Evolutionary conservation across 2,329 filamentous ascomycete species (phyloP).

Genomic region (Cladosporium colombiae): DNA sequence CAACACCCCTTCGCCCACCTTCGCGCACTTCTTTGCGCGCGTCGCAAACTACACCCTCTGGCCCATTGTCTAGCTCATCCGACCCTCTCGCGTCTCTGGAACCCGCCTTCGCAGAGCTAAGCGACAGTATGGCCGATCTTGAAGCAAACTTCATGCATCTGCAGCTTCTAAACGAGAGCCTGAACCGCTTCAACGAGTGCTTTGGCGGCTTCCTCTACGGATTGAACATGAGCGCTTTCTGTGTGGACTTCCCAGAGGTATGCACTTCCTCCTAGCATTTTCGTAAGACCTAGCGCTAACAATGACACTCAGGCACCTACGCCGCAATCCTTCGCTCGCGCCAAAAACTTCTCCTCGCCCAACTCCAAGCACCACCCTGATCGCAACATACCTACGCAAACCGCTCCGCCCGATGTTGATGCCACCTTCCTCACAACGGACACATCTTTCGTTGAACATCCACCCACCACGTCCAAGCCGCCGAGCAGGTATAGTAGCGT

Average conservation of each 20-base stretch:
- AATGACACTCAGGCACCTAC: constrained; percentile 67
- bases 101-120: constrained; percentile 87
- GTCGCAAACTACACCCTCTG: constrained; percentile 54
- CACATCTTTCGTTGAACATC: constrained; percentile 87
- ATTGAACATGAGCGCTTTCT: constrained; percentile 98
- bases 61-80: constrained; percentile 32
- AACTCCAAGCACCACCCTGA: not conserved
- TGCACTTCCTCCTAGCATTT: constrained; percentile 15
- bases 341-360: constrained; percentile 12
- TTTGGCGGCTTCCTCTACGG: constrained; percentile 96
- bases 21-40: constrained; percentile 87
- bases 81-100: constrained; percentile 80
- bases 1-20: constrained; percentile 85
- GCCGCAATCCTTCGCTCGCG: constrained; percentile 73
- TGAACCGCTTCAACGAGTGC: constrained; percentile 90
- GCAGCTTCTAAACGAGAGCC: constrained; percentile 92
- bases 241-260: constrained; percentile 95
- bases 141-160: constrained; percentile 98
- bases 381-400: constrained; percentile 2
- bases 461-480: constrained; percentile 57
- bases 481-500: constrained; percentile 41
- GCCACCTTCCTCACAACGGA: constrained; percentile 92
- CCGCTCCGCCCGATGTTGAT: constrained; percentile 42
- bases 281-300: not conserved
- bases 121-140: constrained; percentile 90